Evolutionary conservation across 1,139 yeast species (phyloP).

Genomic region (Yueomyces sp.): DNA sequence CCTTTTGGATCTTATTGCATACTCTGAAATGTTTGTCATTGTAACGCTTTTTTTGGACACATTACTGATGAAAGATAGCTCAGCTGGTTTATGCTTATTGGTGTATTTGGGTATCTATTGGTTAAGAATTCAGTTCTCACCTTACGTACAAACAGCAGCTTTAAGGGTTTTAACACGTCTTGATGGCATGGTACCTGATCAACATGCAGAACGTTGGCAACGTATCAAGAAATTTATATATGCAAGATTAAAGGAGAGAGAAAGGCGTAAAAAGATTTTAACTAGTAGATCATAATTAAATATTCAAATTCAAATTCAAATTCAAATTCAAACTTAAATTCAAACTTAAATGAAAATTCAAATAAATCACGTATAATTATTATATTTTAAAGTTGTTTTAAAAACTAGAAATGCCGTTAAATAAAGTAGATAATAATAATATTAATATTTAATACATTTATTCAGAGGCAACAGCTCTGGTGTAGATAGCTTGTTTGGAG

Average conservation of each 20-base stretch:
- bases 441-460: slow-evolving; percentile 18
- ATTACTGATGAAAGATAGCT: slow-evolving; percentile 44
- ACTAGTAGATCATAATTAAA: slow-evolving; percentile 29
- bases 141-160: slow-evolving; percentile 26
- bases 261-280: slow-evolving; percentile 13
- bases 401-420: slow-evolving; percentile 1
- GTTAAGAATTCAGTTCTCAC: slow-evolving; percentile 42
- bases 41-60: slow-evolving; percentile 46
- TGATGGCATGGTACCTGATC: slow-evolving; percentile 24
- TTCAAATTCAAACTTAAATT: too few relatives aligned
- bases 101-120: slow-evolving; percentile 50
- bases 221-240: slow-evolving; percentile 21
- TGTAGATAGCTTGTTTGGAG: slow-evolving; percentile 95
- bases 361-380: neutral
- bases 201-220: slow-evolving; percentile 23
- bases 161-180: slow-evolving; percentile 17
- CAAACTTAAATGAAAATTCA: neutral
- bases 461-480: slow-evolving; percentile 58
- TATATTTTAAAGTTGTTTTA: neutral
- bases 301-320: neutral
- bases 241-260: slow-evolving; percentile 13
- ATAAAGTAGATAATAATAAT: neutral
- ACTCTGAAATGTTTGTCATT: slow-evolving; percentile 45
- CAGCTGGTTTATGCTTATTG: slow-evolving; percentile 55
- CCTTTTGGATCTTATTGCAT: slow-evolving; percentile 42